phyloP scores from a whole-genome alignment of 441 rosid genomes.

The Pelargonium exstipulatum region DNA sequence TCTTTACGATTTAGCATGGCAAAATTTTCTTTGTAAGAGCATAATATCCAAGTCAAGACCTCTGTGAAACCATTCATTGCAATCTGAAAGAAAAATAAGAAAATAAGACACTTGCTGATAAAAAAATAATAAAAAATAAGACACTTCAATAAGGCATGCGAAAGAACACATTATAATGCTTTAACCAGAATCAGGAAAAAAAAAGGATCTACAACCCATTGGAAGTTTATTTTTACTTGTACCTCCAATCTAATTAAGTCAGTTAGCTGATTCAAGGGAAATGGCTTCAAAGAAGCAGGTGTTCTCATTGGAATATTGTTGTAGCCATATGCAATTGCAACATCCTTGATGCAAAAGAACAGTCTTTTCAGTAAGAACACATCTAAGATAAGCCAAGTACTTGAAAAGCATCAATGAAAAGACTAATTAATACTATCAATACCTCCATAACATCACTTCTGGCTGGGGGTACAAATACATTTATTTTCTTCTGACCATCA shows the following conservation, averaged over 20 bases:
- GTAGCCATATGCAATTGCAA: constrained; percentile 92
- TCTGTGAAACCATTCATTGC: constrained; percentile 74
- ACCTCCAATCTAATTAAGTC: constrained; percentile 87
- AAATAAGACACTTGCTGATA: background rate
- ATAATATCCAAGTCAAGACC: constrained; percentile 75
- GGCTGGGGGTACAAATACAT: constrained; percentile 72
- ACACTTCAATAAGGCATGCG: background rate
- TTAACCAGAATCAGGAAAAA: background rate
- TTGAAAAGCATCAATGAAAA: constrained; percentile 2
- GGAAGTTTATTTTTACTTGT: constrained; percentile 11
- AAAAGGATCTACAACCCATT: background rate
- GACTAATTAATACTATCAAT: constrained; percentile 17
- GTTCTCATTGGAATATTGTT: constrained; percentile 67
- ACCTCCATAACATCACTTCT: constrained; percentile 99
- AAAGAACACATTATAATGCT: background rate
- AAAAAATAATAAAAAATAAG: no score
- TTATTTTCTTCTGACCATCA: constrained; percentile 37
- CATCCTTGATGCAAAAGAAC: constrained; percentile 50
- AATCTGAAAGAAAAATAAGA: constrained; percentile 39
- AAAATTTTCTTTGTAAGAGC: constrained; percentile 66
- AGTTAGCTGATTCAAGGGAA: constrained; percentile 67
- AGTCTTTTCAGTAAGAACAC: constrained; percentile 12
- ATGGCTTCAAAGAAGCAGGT: constrained; percentile 63
- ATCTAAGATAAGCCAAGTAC: background rate
- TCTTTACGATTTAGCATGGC: constrained; percentile 58